Evolutionary conservation across 805 yeast species (phyloP), one percentile per base, ranked within the genome.

Genomic region (Candida michaelii): DNA sequence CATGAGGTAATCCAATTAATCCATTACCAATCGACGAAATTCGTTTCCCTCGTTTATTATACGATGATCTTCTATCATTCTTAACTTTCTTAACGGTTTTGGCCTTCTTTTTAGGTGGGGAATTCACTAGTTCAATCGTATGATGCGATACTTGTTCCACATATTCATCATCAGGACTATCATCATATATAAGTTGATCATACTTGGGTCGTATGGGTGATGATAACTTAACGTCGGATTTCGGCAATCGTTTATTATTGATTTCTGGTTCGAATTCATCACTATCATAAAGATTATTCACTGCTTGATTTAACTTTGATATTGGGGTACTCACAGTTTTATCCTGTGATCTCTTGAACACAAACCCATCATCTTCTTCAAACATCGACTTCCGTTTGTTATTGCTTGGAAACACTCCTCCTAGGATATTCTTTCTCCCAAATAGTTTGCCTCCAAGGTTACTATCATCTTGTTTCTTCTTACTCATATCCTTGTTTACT

Each of bases 1-100:
- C 67, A 56, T 85, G 90, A 1, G 90, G 90, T 23, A 73, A 74
- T 0, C 83, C 86, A 2, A 68, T 70, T 50, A 79, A 79, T 2
- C 90, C 91, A 53, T 82, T 83, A 1, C 90, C 89, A 5, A 85
- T 76, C 0, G 89, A 82, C 54, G 86, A 84, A 2, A 82, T 77
- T 21, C 93, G 62, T 52, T 82, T 83, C 6, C 93, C 93, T 25
- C 93, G 65, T 40, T 76, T 74, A 30, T 73, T 57, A 49, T 81
- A 61, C 1, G 85, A 79, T 1, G 78, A 55, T 40, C 84, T 56
- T 50, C 85, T 65, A 30, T 55, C 49, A 39, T 58, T 27, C 29
- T 46, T 43, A 45, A 18, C 59, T 54, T 35, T 32, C 7, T 9
- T 10, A 18, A 60, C 44, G 18, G 46, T 53, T 36, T 34, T 34